phyloP scores from a whole-genome alignment of 495 filamentous ascomycete genomes.

The Penicillium macrosclerotiorum region DNA sequence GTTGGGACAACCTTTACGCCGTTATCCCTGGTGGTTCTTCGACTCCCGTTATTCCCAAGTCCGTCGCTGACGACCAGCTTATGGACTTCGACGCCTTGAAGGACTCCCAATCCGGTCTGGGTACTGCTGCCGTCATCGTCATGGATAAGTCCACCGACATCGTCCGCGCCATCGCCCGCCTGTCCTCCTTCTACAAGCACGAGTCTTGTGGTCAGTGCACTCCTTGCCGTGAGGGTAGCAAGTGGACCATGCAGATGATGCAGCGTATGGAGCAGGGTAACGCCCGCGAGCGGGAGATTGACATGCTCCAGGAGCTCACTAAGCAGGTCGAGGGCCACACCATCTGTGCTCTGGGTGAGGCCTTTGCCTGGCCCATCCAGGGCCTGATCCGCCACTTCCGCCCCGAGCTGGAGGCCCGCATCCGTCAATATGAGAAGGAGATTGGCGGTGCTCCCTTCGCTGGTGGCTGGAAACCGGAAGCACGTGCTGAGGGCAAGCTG shows the following conservation, averaged over 20 bases:
- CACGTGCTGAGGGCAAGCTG: conserved; percentile 73
- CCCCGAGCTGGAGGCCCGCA: conserved; percentile 87
- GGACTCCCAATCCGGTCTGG: conserved; percentile 93
- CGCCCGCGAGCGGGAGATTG: conserved; percentile 87
- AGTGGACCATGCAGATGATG: conserved; percentile 99
- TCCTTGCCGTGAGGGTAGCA: conserved; percentile 93
- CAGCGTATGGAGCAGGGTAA: conserved; percentile 87
- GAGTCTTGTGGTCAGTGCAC: conserved; percentile 98
- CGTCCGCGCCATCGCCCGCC: conserved; percentile 85
- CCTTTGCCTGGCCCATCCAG: conserved; percentile 97
- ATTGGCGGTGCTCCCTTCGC: conserved; percentile 67
- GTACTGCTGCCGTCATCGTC: conserved; percentile 97
- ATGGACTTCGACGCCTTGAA: conserved; percentile 99
- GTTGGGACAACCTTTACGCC: conserved; percentile 96
- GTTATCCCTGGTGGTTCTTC: conserved; percentile 96
- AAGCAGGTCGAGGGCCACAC: conserved; percentile 99
- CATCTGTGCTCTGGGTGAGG: conserved; percentile 96
- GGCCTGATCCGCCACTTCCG: conserved; percentile 97
- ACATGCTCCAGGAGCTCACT: conserved; percentile 98
- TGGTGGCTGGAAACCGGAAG: conserved; percentile 82
- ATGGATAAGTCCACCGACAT: conserved; percentile 98
- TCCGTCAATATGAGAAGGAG: conserved; percentile 67
- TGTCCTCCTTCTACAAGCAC: conserved; percentile 96
- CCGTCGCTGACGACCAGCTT: conserved; percentile 84
- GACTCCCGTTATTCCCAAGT: conserved; percentile 88